A percentile compares a stretch with the other conserved stretches of the same genome.
Evolutionary conservation across 2,329 filamentous ascomycete species (phyloP).

Genomic region (Colletotrichum sp.): DNA sequence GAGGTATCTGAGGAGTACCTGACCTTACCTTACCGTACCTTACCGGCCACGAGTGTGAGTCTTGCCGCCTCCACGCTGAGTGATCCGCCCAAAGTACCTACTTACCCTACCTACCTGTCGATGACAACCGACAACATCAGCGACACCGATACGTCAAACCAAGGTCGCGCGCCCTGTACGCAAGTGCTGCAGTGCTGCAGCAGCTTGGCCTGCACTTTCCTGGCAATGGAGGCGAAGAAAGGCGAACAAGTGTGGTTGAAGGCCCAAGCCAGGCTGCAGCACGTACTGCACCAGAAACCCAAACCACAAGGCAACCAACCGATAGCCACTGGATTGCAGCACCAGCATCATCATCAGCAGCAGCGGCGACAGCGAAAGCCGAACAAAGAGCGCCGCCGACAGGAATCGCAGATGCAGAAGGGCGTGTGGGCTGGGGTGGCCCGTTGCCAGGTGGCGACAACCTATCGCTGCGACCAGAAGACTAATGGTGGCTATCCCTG

Average conservation of each 20-base stretch:
- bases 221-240: neutral
- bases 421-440: neutral
- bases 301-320: neutral
- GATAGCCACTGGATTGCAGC: neutral
- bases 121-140: neutral
- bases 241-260: neutral
- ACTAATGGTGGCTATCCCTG: neutral
- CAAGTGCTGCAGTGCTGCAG: neutral
- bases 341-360: neutral
- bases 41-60: neutral
- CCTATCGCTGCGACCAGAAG: neutral
- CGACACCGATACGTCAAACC: neutral
- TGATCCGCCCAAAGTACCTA: neutral
- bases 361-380: neutral
- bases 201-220: neutral
- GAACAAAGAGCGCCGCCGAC: neutral
- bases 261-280: slow-evolving; percentile 5
- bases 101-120: neutral
- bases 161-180: neutral
- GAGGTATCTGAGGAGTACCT: neutral
- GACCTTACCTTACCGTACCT: neutral
- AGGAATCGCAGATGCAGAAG: neutral
- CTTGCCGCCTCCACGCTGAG: neutral
- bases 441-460: slow-evolving; percentile 1
- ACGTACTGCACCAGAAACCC: neutral